phyloP scores from a whole-genome alignment of 495 filamentous ascomycete genomes.

The Alectoria sarmentosa region DNA sequence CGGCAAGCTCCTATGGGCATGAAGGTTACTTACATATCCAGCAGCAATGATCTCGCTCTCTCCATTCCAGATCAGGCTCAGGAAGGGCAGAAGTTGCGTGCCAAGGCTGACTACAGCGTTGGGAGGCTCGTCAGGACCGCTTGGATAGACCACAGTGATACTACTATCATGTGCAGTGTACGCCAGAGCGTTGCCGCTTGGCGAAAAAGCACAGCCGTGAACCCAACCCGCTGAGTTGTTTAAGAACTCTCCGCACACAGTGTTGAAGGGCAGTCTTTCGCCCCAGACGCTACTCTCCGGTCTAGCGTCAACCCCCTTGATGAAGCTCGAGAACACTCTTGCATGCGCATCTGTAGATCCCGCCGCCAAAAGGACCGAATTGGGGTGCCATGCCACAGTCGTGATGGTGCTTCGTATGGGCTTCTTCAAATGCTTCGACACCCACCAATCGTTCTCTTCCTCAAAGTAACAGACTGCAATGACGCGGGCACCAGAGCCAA shows the following conservation, averaged over 20 bases:
- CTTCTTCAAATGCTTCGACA: conserved; percentile 98
- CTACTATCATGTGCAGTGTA: conserved; percentile 93
- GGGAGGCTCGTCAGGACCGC: conserved; percentile 84
- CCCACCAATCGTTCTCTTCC: conserved; percentile 99
- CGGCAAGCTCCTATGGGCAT: neutral
- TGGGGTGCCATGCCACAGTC: conserved; percentile 91
- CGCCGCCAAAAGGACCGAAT: conserved; percentile 87
- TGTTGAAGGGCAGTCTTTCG: conserved; percentile 92
- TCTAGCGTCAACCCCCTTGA: conserved; percentile 85
- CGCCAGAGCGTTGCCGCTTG: conserved; percentile 82
- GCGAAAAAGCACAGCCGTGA: conserved; percentile 84
- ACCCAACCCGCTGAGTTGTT: conserved; percentile 97
- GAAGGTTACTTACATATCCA: conserved; percentile 56
- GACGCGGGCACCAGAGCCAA: conserved; percentile 88
- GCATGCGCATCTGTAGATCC: conserved; percentile 97
- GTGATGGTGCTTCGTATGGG: conserved; percentile 95
- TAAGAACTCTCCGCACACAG: conserved; percentile 90
- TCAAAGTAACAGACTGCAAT: conserved; percentile 99
- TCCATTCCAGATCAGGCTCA: conserved; percentile 84
- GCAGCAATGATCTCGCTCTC: conserved; percentile 94
- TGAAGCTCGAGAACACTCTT: conserved; percentile 88
- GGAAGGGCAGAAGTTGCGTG: conserved; percentile 84
- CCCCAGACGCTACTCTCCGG: conserved; percentile 91
- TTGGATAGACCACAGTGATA: conserved; percentile 92
- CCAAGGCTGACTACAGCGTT: conserved; percentile 79